Percentiles rank a stretch among this genome's conserved stretches.
Conservation (phyloP, 176 grass and related monocot species). For the Pontederia paniculata region DNA sequence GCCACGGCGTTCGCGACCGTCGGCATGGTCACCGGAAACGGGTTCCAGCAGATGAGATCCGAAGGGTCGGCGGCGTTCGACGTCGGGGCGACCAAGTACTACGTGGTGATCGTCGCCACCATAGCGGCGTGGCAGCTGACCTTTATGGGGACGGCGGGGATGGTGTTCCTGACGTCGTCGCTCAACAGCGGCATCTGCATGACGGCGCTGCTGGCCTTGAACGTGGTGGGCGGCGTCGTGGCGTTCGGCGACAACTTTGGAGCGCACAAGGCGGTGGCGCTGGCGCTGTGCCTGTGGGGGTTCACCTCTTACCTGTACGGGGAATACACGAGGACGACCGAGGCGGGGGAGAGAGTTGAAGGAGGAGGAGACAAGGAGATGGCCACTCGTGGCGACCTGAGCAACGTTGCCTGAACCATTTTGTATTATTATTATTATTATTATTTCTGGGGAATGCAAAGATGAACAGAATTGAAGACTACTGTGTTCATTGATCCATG, state of each 20-base stretch:
- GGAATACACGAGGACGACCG: conserved; percentile 38
- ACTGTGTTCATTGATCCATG: no score
- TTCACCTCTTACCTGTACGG: conserved; percentile 84
- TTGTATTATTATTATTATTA: no score
- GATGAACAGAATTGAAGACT: no score
- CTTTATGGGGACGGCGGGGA: conserved; percentile 83
- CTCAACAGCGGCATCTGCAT: conserved; percentile 93
- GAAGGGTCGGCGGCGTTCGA: conserved; percentile 45
- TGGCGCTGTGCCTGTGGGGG: conserved; percentile 70
- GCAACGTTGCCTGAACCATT: no score
- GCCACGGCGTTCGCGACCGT: conserved; percentile 59
- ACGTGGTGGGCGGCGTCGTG: conserved; percentile 72
- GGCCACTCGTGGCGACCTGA: background rate
- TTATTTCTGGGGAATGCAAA: no score
- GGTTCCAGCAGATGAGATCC: conserved; percentile 7
- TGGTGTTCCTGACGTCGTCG: conserved; percentile 86
- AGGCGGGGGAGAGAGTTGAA: background rate
- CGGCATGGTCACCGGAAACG: conserved; percentile 32
- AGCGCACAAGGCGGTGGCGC: conserved; percentile 54
- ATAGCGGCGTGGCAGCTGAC: conserved; percentile 76
- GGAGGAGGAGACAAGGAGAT: conserved; percentile 14
- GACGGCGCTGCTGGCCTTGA: conserved; percentile 64
- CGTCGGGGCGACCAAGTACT: conserved; percentile 40
- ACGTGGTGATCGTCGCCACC: conserved; percentile 37
- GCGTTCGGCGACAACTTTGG: conserved; percentile 57